Evolutionary conservation across 768 basidiomycete genomes (phyloP).

Genomic region (Gloeopeniophorella convolvens): DNA sequence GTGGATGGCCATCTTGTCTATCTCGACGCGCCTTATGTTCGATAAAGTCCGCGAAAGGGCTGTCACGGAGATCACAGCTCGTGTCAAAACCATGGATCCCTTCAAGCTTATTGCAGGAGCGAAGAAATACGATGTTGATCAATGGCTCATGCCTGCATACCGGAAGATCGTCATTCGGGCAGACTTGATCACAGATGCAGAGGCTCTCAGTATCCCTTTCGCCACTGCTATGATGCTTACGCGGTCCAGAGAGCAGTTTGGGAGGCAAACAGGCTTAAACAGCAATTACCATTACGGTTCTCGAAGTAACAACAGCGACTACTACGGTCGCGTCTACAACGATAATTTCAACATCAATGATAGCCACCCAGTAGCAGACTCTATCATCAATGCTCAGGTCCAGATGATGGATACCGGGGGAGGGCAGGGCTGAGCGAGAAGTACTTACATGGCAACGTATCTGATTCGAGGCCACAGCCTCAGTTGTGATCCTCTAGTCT

Average conservation of each 20-base stretch:
- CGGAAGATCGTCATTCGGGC: neutral
- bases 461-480: neutral
- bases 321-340: neutral
- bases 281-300: too few relatives aligned
- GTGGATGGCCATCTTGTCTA: conserved; percentile 19
- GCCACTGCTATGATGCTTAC: neutral
- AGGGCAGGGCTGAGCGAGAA: neutral
- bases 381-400: neutral
- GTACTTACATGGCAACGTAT: too few relatives aligned
- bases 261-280: too few relatives aligned
- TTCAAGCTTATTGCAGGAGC: conserved; percentile 20
- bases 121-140: conserved; percentile 16
- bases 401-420: neutral
- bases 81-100: conserved; percentile 8
- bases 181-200: neutral
- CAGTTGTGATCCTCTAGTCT: too few relatives aligned
- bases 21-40: conserved; percentile 17
- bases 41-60: conserved; percentile 15
- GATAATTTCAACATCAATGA: neutral
- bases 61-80: conserved; percentile 14
- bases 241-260: neutral
- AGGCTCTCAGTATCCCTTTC: neutral
- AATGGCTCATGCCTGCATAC: conserved; percentile 22
- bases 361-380: neutral
- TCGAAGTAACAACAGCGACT: too few relatives aligned